phyloP scores from a whole-genome alignment of 352 stramenopile species.

The Phytopythium montanum region DNA sequence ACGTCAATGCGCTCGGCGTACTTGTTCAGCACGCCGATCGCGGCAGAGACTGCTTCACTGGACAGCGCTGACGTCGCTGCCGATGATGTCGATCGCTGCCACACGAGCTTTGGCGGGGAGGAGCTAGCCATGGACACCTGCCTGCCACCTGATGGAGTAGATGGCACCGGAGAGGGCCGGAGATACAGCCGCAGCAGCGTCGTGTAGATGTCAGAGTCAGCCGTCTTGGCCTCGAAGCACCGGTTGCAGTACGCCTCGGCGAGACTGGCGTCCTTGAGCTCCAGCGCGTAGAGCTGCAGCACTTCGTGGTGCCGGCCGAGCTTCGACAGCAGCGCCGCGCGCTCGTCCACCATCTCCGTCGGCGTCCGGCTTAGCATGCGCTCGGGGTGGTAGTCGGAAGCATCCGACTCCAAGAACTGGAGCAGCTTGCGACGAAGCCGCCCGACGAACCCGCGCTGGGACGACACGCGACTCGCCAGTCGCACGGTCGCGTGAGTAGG shows the following conservation, averaged over 20 bases:
- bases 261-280: conserved; percentile 65
- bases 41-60: conserved; percentile 59
- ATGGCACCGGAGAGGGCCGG: conserved; percentile 26
- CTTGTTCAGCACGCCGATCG: conserved; percentile 76
- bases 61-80: conserved; percentile 10
- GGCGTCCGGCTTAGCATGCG: conserved; percentile 76
- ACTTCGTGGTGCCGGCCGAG: conserved; percentile 80
- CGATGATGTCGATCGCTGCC: conserved; percentile 25
- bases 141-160: conserved; percentile 11
- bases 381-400: conserved; percentile 65
- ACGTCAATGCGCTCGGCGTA: conserved; percentile 83
- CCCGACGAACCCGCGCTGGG: conserved; percentile 53
- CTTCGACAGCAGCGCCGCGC: conserved; percentile 64
- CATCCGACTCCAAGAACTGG: conserved; percentile 54
- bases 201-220: conserved; percentile 81
- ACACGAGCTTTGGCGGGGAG: conserved; percentile 26
- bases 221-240: conserved; percentile 70
- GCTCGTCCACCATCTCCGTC: conserved; percentile 77
- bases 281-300: conserved; percentile 72
- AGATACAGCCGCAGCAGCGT: conserved; percentile 74
- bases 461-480: conserved; percentile 53
- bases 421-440: conserved; percentile 61
- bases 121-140: conserved; percentile 13
- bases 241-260: conserved; percentile 81
- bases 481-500: conserved; percentile 4